Conservation (phyloP, 2,329 filamentous ascomycete genomes). For the Beauveria varroae region DNA sequence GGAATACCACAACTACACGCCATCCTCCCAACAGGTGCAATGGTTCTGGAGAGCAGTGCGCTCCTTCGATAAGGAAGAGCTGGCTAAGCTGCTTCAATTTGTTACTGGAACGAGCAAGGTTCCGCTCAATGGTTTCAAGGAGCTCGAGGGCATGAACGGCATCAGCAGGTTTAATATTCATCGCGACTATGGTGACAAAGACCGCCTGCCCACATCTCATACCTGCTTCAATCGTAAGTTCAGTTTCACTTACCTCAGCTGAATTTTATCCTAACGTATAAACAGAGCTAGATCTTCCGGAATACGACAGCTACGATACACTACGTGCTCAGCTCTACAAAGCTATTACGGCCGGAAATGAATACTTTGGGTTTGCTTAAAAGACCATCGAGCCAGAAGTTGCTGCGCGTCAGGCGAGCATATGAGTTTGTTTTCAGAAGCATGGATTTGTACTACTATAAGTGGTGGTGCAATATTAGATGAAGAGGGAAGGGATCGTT, state of each 20-base stretch:
- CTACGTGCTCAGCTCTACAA: constrained; percentile 84
- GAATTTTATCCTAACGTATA: constrained; percentile 24
- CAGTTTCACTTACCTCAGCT: not conserved
- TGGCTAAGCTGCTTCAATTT: constrained; percentile 93
- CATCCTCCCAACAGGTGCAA: constrained; percentile 91
- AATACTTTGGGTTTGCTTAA: constrained; percentile 87
- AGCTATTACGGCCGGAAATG: constrained; percentile 94
- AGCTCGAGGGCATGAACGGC: constrained; percentile 98
- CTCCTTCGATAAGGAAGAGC: constrained; percentile 98
- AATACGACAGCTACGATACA: constrained; percentile 93
- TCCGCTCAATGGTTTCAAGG: constrained; percentile 96
- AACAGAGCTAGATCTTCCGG: constrained; percentile 89
- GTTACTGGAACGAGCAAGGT: constrained; percentile 98
- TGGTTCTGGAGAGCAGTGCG: constrained; percentile 99
- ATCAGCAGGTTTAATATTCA: constrained; percentile 98
- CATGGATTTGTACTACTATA: not conserved
- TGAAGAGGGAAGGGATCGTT: not conserved
- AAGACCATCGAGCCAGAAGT: not conserved
- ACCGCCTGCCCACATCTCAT: constrained; percentile 90
- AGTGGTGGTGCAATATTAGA: not conserved
- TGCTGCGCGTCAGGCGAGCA: not conserved
- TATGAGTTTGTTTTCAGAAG: not conserved
- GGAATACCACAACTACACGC: constrained; percentile 95
- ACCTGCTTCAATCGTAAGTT: constrained; percentile 98
- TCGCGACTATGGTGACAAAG: constrained; percentile 93